Evolutionary conservation across 2,329 filamentous ascomycete species (phyloP), one percentile per base, ranked within the genome.

Genomic region (Fusarium sp.): DNA sequence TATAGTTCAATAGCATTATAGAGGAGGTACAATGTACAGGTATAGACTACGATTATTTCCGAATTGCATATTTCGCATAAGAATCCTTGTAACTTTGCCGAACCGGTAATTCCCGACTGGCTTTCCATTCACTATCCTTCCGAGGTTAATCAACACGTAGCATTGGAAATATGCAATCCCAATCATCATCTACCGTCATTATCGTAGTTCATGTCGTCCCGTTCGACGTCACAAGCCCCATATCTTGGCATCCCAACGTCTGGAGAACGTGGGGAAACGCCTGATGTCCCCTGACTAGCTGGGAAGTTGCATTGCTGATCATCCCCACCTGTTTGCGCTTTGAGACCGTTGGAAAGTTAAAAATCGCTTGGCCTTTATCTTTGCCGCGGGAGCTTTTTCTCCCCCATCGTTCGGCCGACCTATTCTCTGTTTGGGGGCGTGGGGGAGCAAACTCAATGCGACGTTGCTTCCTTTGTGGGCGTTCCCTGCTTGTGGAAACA

Each of bases 181-280:
- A 7, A 45, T 18, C n/a, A 17, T 3, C 17, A 9, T n/a, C 7
- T 17, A 15, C 18, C 26, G 1, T 51, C 7, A 24, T 40, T 8
- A 10, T 20, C 13, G 13, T 20, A 22, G 17, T n/a, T n/a, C 13
- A 31, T 10, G 20, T 40, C 38, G 39, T 58, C 13, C 4, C 1
- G 15, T 45, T 26, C 33, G 31, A 65, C 61, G 61, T 66, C 53
- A 60, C 36, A n/a, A 38, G 42, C 26, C 31, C 60, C 60, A 60
- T 65, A 48, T 24, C 62, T 65, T 65, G 62, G 53, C 60, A 48
- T 28, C 24, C n/a, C 24, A 31, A 31, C 31, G 40, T 60, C 46
- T 50, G 53, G 53, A 65, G 46, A 65, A 65, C 60, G 62, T 65
- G 62, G 62, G 61, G 61, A 65, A 48, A 36, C 62, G 61, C 46